phyloP scores from a whole-genome alignment of 345 rosid genomes.

The Theobroma cacao region DNA sequence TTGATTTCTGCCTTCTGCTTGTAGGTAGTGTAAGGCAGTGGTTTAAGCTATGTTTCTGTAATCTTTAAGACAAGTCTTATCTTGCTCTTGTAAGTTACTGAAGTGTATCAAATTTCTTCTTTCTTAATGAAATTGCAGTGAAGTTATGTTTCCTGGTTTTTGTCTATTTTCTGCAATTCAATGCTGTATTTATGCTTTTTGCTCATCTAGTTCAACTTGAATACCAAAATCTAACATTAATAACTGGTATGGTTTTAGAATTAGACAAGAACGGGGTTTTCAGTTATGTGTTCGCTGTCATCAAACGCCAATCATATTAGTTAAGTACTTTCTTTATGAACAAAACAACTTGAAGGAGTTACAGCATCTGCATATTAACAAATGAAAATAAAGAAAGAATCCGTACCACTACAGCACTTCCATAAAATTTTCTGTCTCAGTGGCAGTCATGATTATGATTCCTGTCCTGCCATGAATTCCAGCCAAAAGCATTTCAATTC shows the following conservation, averaged over 20 bases:
- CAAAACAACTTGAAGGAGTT: background rate
- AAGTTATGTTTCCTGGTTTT: no score
- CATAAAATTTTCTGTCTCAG: background rate
- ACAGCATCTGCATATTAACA: background rate
- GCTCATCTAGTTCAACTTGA: no score
- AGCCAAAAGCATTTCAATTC: conserved; percentile 9
- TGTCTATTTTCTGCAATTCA: no score
- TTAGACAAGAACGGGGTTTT: background rate
- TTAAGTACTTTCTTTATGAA: background rate
- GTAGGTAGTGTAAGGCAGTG: no score
- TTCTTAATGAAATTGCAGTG: no score
- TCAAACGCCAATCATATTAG: background rate
- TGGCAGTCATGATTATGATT: background rate
- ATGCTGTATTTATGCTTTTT: no score
- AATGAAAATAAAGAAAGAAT: background rate
- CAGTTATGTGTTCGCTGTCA: background rate
- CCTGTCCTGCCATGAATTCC: background rate
- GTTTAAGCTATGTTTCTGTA: no score
- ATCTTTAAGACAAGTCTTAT: no score
- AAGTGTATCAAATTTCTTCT: no score
- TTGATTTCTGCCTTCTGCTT: no score
- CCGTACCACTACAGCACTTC: background rate
- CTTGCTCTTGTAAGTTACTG: no score
- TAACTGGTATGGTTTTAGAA: background rate
- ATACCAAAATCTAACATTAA: no score